Conservation (phyloP, 352 stramenopile genomes). For the Globisporangium acanthophoron region DNA sequence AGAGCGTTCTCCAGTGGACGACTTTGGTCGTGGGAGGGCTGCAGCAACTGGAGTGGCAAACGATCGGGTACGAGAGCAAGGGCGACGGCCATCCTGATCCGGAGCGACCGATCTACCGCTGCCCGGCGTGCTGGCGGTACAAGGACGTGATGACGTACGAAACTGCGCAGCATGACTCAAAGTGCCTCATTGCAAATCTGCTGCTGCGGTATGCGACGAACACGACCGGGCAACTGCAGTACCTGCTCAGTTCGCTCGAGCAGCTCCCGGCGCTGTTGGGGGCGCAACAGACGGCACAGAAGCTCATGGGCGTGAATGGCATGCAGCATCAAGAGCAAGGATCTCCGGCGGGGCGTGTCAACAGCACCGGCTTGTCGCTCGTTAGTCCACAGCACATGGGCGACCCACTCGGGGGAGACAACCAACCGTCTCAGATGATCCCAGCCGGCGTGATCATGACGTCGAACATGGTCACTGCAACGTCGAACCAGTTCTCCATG, state of each 20-base stretch:
- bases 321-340: conserved; percentile 19
- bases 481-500: conserved; percentile 54
- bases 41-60: conserved; percentile 79
- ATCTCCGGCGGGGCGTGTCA: conserved; percentile 10
- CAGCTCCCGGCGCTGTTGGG: conserved; percentile 61
- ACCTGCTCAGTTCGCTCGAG: conserved; percentile 74
- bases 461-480: conserved; percentile 37
- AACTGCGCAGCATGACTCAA: conserved; percentile 74
- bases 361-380: conserved; percentile 16
- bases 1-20: conserved; percentile 71
- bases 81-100: conserved; percentile 58
- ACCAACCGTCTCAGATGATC: conserved; percentile 42
- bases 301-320: conserved; percentile 25
- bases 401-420: conserved; percentile 25
- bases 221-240: conserved; percentile 71
- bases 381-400: conserved; percentile 43
- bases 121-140: conserved; percentile 77
- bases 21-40: conserved; percentile 66
- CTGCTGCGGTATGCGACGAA: conserved; percentile 76
- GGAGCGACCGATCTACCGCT: conserved; percentile 77
- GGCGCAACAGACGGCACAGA: conserved; percentile 41
- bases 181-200: conserved; percentile 81
- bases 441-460: conserved; percentile 67
- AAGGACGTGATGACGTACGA: conserved; percentile 85
- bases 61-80: conserved; percentile 74